A percentile compares a stretch with the other conserved stretches of the same genome.
phyloP scores from a whole-genome alignment of 108 stramenopile genomes.

The Nitzschia inconspicua region DNA sequence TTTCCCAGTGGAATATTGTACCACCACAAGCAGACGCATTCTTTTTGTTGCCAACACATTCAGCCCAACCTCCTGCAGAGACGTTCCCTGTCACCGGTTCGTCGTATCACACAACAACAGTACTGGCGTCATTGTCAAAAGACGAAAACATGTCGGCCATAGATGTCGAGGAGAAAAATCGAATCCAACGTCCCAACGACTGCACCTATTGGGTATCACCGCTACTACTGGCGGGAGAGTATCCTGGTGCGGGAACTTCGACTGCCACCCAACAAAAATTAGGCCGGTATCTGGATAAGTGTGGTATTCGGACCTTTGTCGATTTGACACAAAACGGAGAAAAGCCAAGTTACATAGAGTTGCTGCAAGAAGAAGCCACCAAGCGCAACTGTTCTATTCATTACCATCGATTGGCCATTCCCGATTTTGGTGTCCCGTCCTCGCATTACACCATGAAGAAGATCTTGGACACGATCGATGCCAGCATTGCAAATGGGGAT shows the following conservation, averaged over 20 bases:
- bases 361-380: conserved; percentile 16
- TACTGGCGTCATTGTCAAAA: too few relatives aligned
- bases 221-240: conserved; percentile 21
- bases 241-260: conserved; percentile 13
- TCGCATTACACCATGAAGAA: conserved; percentile 1
- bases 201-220: conserved; percentile 23
- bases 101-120: too few relatives aligned
- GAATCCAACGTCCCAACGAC: conserved; percentile 28
- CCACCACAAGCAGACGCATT: too few relatives aligned
- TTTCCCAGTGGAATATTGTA: too few relatives aligned
- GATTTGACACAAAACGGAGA: conserved; percentile 23
- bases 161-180: too few relatives aligned
- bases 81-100: too few relatives aligned
- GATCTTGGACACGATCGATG: conserved; percentile 13
- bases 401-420: conserved; percentile 14
- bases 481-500: not conserved
- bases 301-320: conserved; percentile 10
- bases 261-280: conserved; percentile 13
- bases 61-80: too few relatives aligned
- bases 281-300: conserved; percentile 9
- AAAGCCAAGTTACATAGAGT: not conserved
- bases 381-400: not conserved
- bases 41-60: too few relatives aligned
- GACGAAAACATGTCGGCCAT: too few relatives aligned
- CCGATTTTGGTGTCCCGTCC: conserved; percentile 23